These are phyloP conservation scores for Iris pallida DNA, from an alignment of 116 monocot genomes.

Conservation along the genomic window DNA sequence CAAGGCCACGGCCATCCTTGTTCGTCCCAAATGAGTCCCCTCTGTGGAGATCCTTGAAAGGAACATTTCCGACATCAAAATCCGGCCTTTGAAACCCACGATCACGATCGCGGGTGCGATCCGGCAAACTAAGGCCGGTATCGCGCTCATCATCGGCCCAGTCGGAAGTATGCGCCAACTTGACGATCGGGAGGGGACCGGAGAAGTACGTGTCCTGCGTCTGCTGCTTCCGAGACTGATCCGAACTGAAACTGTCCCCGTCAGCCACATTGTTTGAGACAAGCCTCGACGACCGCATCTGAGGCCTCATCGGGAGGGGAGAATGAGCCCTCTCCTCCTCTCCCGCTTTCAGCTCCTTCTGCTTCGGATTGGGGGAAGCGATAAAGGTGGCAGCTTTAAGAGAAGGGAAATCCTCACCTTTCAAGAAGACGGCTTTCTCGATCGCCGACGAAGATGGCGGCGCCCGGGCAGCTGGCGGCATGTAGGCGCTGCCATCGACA, in stretches of 20 bases:
- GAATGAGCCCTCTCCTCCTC: constrained; percentile 28
- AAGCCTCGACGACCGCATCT: constrained; percentile 27
- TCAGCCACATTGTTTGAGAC: constrained; percentile 13
- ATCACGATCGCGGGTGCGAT: constrained; percentile 25
- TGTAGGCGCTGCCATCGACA: constrained; percentile 11
- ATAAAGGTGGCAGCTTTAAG: constrained; percentile 37
- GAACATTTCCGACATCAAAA: constrained; percentile 14
- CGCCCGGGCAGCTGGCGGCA: constrained; percentile 7
- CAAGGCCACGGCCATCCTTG: constrained; percentile 29
- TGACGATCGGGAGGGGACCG: constrained; percentile 47
- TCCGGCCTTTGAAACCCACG: constrained; percentile 27
- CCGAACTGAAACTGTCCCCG: constrained; percentile 10
- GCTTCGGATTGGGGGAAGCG: constrained; percentile 21
- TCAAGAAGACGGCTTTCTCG: constrained; percentile 65
- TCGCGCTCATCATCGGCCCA: constrained; percentile 98
- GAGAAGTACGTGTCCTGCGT: constrained; percentile 28
- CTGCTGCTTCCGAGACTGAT: constrained; percentile 11
- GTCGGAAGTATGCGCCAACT: constrained; percentile 54
- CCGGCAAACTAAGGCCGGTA: constrained; percentile 49
- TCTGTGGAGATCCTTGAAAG: constrained; percentile 31
- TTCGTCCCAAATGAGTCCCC: constrained; percentile 45
- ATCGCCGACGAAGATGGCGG: not conserved
- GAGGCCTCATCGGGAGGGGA: constrained; percentile 57
- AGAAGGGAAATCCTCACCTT: constrained; percentile 95
- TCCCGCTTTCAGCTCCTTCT: constrained; percentile 40